Base-by-base conservation (phyloP, 306 rosid species). In the Cajanus cajan region DNA sequence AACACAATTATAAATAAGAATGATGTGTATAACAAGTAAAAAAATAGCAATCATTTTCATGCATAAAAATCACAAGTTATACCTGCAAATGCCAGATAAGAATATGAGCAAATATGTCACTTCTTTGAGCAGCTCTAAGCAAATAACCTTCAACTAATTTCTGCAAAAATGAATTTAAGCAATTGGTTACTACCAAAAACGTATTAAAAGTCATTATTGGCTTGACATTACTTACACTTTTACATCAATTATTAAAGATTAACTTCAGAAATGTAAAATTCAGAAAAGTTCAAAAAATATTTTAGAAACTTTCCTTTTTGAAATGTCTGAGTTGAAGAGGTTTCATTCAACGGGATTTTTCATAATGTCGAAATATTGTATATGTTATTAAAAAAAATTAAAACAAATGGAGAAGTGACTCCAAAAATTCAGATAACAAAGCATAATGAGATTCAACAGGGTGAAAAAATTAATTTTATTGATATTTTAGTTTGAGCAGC, bases 31-130 rank as follows among this genome's bases (percentile, higher is more conserved):
- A 66, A 48, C n/a, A 74, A 52, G 22, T 43, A 61, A 64, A 65
- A 24, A 54, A 36, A 62, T n/a, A n/a, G 18, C 36, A 57, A 72
- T 45, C 61, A 71, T 36, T 25, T 80, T 12, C 74, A 37, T 28
- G 55, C 5, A 19, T 14, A 50, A 34, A 25, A 72, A 63, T 70
- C 65, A 76, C 50, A 57, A n/a, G 55, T 64, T 59, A 74, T 73
- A 87, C 99, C 99, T 93, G 99, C 73, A 95, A 82, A 86, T 93
- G 93, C 99, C 99, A 95, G 80, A 95, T 91, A 83, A 95, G 93
- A 78, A 91, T 93, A 80, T 95, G 99, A 41, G 99, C 94, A 86
- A 95, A 95, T 80, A 95, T 82, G 76, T 95, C 98, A 85, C 98
- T 90, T 86, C 99, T 80, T 82, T 92, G 96, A 82, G 98, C 84